Percentiles rank a stretch among this genome's conserved stretches.
phyloP scores from a whole-genome alignment of 1,139 yeast genomes.

The Suhomyces panamericanus region DNA sequence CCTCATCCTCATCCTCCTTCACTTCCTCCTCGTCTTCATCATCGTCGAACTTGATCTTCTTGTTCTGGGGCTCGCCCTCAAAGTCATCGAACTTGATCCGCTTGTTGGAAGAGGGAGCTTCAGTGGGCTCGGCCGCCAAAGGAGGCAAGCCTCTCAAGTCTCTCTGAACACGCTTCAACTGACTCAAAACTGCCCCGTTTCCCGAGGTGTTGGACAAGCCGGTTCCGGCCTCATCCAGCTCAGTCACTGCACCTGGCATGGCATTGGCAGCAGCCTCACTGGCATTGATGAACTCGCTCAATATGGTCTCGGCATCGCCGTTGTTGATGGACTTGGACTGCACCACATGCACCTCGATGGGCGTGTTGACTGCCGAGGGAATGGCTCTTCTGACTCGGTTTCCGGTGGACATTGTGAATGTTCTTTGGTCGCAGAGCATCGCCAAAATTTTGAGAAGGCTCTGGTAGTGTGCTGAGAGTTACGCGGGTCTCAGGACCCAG shows the following conservation, averaged over 20 bases:
- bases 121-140: constrained; percentile 28
- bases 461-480: constrained; percentile 2
- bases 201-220: constrained; percentile 26
- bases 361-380: constrained; percentile 50
- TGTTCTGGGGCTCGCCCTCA: constrained; percentile 20
- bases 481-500: not conserved
- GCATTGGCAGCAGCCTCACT: constrained; percentile 22
- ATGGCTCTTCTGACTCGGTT: constrained; percentile 35
- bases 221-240: constrained; percentile 10
- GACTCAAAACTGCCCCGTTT: constrained; percentile 48
- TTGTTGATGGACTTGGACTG: constrained; percentile 29
- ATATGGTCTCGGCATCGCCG: constrained; percentile 46
- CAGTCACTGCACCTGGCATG: constrained; percentile 12
- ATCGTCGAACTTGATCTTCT: constrained; percentile 33
- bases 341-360: constrained; percentile 45
- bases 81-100: constrained; percentile 28
- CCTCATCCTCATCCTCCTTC: constrained; percentile 14
- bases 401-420: constrained; percentile 14
- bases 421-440: constrained; percentile 3
- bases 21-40: constrained; percentile 16
- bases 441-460: constrained; percentile 8
- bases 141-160: constrained; percentile 78
- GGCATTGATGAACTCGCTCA: constrained; percentile 48
- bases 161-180: constrained; percentile 66
- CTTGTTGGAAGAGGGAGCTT: constrained; percentile 18